Percentiles rank a stretch among this genome's conserved stretches.
Evolutionary conservation across 352 stramenopile species (phyloP).

Genomic region (Phytophthora vignae): DNA sequence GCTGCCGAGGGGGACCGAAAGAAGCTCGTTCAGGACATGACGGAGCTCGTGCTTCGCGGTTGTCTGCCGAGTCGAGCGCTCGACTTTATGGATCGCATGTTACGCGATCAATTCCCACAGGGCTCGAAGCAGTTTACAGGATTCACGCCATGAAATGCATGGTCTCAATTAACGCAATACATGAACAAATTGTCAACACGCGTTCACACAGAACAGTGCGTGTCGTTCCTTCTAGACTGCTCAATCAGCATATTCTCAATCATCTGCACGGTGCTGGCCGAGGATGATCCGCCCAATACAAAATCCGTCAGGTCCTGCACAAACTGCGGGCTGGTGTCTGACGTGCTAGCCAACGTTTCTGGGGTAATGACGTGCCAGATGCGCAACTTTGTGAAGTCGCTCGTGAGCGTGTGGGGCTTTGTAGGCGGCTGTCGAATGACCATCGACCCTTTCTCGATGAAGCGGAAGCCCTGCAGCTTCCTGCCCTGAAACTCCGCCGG

Average conservation of each 20-base stretch:
- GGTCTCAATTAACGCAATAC: background rate
- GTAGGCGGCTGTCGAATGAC: conserved; percentile 49
- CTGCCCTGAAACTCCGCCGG: conserved; percentile 62
- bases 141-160: background rate
- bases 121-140: background rate
- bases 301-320: conserved; percentile 56
- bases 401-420: conserved; percentile 23
- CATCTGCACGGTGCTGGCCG: conserved; percentile 53
- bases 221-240: conserved; percentile 27
- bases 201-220: conserved; percentile 19
- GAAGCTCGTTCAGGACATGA: conserved; percentile 41
- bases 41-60: conserved; percentile 37
- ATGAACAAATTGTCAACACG: background rate
- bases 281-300: conserved; percentile 47
- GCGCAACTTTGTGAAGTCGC: conserved; percentile 42
- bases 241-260: conserved; percentile 63
- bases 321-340: conserved; percentile 27
- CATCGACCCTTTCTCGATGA: conserved; percentile 72
- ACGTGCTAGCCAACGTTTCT: conserved; percentile 31
- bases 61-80: conserved; percentile 37
- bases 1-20: background rate
- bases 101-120: conserved; percentile 25
- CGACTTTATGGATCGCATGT: conserved; percentile 45
- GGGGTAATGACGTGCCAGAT: conserved; percentile 64
- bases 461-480: conserved; percentile 53